Evolutionary conservation across 352 stramenopile species (phyloP).

Genomic region (Phytophthora capsici): DNA sequence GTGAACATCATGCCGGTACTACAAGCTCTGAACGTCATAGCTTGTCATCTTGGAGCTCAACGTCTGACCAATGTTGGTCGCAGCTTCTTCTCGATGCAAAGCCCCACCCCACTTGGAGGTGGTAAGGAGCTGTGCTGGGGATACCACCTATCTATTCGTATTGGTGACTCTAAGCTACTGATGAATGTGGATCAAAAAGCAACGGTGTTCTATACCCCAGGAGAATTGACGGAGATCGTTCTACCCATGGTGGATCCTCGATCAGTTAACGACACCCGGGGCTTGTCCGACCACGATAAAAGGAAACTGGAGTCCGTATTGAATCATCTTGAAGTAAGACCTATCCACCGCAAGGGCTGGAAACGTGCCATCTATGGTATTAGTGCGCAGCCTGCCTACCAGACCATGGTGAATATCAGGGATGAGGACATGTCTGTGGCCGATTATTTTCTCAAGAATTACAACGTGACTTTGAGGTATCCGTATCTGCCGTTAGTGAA

Average conservation of each 20-base stretch:
- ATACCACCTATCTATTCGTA: constrained; percentile 69
- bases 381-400: constrained; percentile 33
- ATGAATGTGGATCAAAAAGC: constrained; percentile 77
- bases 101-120: constrained; percentile 57
- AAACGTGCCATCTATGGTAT: constrained; percentile 57
- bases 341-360: constrained; percentile 65
- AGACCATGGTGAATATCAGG: constrained; percentile 58
- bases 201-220: constrained; percentile 66
- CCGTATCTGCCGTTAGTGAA: constrained; percentile 77
- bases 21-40: constrained; percentile 67
- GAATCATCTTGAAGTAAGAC: constrained; percentile 53
- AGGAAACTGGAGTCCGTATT: constrained; percentile 40
- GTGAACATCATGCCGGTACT: constrained; percentile 64
- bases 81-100: constrained; percentile 74
- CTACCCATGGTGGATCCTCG: constrained; percentile 28
- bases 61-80: constrained; percentile 58
- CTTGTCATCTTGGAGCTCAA: constrained; percentile 56
- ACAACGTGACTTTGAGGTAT: constrained; percentile 61
- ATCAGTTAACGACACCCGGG: constrained; percentile 36
- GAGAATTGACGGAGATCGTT: constrained; percentile 47
- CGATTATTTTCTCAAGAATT: constrained; percentile 57
- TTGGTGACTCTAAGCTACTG: constrained; percentile 55
- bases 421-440: constrained; percentile 51
- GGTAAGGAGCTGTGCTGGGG: constrained; percentile 74
- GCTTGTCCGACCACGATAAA: constrained; percentile 43